phyloP scores from a whole-genome alignment of 805 yeast species.

The Jamesozyma piceae region DNA sequence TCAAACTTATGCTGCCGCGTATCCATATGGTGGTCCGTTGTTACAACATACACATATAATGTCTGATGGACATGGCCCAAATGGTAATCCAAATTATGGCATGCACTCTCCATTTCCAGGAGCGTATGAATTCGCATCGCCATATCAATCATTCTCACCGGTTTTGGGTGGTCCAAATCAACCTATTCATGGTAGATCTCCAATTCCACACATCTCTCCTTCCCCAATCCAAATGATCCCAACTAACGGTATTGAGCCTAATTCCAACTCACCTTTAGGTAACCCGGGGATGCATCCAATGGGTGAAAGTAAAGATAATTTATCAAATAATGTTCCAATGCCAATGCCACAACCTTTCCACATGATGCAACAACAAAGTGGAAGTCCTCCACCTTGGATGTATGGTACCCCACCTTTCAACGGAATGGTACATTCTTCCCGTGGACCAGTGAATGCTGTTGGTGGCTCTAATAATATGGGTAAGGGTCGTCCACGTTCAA shows the following conservation, averaged over 20 bases:
- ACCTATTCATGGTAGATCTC: constrained; percentile 17
- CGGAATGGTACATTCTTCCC: constrained; percentile 18
- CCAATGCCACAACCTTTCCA: constrained; percentile 7
- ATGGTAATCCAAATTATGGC: constrained; percentile 11
- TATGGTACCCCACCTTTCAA: constrained; percentile 26
- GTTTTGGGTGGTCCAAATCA: constrained; percentile 20
- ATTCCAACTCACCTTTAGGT: background rate
- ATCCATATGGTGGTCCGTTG: constrained; percentile 28
- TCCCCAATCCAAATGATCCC: constrained; percentile 14
- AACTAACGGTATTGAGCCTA: background rate
- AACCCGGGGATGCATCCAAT: background rate
- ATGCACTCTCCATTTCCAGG: constrained; percentile 28
- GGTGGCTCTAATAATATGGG: constrained; percentile 14
- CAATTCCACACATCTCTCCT: constrained; percentile 11
- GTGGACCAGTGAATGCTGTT: constrained; percentile 8
- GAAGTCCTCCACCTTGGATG: constrained; percentile 30
- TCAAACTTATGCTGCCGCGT: constrained; percentile 25
- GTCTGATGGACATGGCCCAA: constrained; percentile 20
- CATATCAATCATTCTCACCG: constrained; percentile 29
- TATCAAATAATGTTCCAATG: background rate
- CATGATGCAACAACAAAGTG: constrained; percentile 15
- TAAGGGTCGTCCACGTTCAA: constrained; percentile 10
- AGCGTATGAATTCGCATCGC: constrained; percentile 26
- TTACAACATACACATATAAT: constrained; percentile 25
- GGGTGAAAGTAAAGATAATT: constrained; percentile 1